Conservation (phyloP, 1,284 basidiomycete genomes). For the Boletus sp. region DNA sequence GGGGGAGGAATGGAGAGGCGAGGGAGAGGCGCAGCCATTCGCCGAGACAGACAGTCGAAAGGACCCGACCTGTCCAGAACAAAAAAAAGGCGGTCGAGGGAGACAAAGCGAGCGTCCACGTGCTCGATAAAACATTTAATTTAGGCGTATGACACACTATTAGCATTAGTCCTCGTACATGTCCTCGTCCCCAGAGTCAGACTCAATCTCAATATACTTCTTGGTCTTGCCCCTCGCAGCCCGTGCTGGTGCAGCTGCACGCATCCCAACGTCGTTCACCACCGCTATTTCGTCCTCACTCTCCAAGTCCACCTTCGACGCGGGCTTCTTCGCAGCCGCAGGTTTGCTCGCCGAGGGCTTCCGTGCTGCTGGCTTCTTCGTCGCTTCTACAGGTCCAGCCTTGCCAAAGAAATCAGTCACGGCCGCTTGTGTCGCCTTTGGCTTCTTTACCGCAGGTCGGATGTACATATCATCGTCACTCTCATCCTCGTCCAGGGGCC, state of each 20-base stretch:
- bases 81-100: slow-evolving; percentile 8
- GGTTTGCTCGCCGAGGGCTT: slow-evolving; percentile 58
- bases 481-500: slow-evolving; percentile 44
- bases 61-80: background rate
- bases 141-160: too few species aligned
- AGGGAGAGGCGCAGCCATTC: slow-evolving; percentile 25
- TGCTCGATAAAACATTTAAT: background rate
- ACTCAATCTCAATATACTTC: slow-evolving; percentile 58
- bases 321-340: slow-evolving; percentile 46
- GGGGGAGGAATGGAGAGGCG: slow-evolving; percentile 52
- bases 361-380: slow-evolving; percentile 43
- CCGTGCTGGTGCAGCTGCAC: slow-evolving; percentile 36
- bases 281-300: slow-evolving; percentile 36
- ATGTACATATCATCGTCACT: slow-evolving; percentile 47
- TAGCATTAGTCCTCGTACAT: slow-evolving; percentile 29
- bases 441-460: slow-evolving; percentile 55
- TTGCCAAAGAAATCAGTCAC: slow-evolving; percentile 68
- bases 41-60: background rate
- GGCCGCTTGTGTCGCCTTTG: slow-evolving; percentile 48
- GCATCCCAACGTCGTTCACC: slow-evolving; percentile 28
- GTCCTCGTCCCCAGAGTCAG: slow-evolving; percentile 48
- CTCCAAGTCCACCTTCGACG: slow-evolving; percentile 42
- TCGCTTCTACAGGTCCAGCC: slow-evolving; percentile 37
- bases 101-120: slow-evolving; percentile 6
- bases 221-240: slow-evolving; percentile 45